Conservation (phyloP, 1,284 basidiomycete genomes). For the Pascua guehoae region DNA sequence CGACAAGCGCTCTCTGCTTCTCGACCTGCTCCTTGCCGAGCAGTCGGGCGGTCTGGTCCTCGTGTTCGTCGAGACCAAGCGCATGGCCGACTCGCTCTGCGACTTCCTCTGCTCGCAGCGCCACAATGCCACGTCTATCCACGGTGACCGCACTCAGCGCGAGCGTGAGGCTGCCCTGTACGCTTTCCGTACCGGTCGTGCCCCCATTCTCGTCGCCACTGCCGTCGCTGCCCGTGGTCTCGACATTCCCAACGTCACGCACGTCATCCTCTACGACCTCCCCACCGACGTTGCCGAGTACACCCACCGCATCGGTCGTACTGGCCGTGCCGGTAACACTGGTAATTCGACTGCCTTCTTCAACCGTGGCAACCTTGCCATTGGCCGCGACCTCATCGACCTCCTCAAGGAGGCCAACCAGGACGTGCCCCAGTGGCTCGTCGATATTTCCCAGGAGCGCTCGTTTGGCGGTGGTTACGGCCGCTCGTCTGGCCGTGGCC, state of each 20-base stretch:
- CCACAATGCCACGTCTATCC: conserved; percentile 91
- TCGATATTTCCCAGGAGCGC: conserved; percentile 77
- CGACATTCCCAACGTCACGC: conserved; percentile 98
- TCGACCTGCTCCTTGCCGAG: conserved; percentile 87
- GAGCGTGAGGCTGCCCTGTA: conserved; percentile 94
- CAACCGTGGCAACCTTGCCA: conserved; percentile 87
- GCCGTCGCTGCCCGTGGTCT: conserved; percentile 98
- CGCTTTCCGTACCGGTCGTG: conserved; percentile 91
- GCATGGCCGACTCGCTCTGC: conserved; percentile 97
- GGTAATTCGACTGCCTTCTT: conserved; percentile 93
- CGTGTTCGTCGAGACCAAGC: conserved; percentile 98
- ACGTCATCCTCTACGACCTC: conserved; percentile 94
- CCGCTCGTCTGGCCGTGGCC: conserved; percentile 56
- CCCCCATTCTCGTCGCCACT: conserved; percentile 95
- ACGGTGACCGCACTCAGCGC: conserved; percentile 95
- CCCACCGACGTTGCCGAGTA: conserved; percentile 98
- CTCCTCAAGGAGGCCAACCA: conserved; percentile 95
- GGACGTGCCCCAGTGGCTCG: conserved; percentile 89
- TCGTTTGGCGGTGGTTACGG: conserved; percentile 63
- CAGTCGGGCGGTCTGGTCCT: conserved; percentile 75
- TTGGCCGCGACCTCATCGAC: conserved; percentile 86
- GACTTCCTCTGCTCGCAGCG: conserved; percentile 86
- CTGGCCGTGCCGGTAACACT: conserved; percentile 98
- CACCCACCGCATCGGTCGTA: conserved; percentile 97
- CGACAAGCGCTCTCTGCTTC: conserved; percentile 94